These are phyloP conservation scores for Diaporthe vaccinii DNA, from an alignment of 2,329 filamentous ascomycete species.

Conservation along the genomic window DNA sequence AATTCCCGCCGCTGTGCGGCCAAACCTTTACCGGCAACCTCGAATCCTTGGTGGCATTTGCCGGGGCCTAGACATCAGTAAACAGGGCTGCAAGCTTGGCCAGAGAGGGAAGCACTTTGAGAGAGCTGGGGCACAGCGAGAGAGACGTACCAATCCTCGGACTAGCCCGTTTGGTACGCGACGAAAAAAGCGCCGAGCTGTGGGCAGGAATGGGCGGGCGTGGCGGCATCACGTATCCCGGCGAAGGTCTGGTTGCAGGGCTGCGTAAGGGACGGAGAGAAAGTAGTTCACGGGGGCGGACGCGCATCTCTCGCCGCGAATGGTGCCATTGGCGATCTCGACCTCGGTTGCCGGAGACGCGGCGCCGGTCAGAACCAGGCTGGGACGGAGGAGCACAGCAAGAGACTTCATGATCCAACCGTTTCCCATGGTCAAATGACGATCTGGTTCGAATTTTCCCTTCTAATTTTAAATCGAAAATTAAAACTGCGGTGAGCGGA, in stretches of 20 bases:
- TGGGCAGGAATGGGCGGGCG: slow-evolving; percentile 11
- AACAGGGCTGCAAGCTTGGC: background rate
- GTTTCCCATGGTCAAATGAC: background rate
- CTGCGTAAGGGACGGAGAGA: slow-evolving; percentile 62
- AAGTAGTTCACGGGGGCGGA: slow-evolving; percentile 55
- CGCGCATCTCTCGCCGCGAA: background rate
- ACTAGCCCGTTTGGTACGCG: background rate
- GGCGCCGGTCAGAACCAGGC: background rate
- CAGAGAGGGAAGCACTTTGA: background rate
- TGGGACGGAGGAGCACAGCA: background rate
- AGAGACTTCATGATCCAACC: background rate
- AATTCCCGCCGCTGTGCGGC: slow-evolving; percentile 45
- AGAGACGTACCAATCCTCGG: slow-evolving; percentile 6
- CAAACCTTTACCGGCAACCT: slow-evolving; percentile 33
- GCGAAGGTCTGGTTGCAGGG: background rate
- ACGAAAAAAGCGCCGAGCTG: background rate
- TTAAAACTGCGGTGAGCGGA: background rate
- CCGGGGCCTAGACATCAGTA: background rate
- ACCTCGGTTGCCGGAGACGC: background rate
- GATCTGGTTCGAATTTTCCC: background rate
- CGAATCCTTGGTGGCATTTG: background rate
- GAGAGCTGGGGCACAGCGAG: background rate
- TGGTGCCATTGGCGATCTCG: slow-evolving; percentile 5
- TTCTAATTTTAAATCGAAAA: background rate
- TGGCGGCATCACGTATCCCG: slow-evolving; percentile 2